Base-by-base conservation (phyloP, 345 rosid genomes). In the Acer saccharum region DNA sequence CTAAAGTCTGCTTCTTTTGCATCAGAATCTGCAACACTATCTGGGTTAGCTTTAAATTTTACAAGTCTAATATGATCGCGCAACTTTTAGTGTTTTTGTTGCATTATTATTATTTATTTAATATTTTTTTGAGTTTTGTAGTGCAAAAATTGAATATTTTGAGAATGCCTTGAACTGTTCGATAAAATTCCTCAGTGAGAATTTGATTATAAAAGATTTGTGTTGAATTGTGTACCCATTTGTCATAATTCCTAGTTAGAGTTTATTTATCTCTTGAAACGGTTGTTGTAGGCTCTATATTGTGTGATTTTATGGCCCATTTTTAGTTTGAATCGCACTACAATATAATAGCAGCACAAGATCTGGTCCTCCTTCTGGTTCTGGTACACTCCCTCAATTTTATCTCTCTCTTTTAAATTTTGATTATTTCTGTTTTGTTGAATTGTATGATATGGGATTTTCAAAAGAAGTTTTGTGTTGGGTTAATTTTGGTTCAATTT, bases 11-110 rank as follows among this genome's bases (percentile, higher is more conserved):
- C 21, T 17, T 7, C 13, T 54, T 6, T 29, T 72, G 54, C 32
- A 2, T 7, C 25, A 3, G 1, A 17, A 20, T 17, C 68, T 21
- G 68, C 76, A 41, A 2, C 35, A 14, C 32, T 39, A 65, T 39
- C 20, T 60, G 7, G 68, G 55, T 60, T 23, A 41, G 67, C 67
- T 57, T 41, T 21, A 58, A 65, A 72, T 58, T 39, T 72, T 65
- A 1, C 6, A 54, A 55, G 2, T 57, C 18, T 8, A 41, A 35
- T 60, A 43, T 60, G 54, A 41, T 41, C 20, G 0, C 13, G 11
- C 4, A 48, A 71, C 13, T 58, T 41, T 58, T 41, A 3, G 7
- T 20, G 67, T 7, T n/a, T 32, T 41, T 20, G 6, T 60, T 39
- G 6, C 46, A n/a, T 13, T 57, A 13, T 29, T 61, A 0, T 25